These are phyloP conservation scores for Lentinus polychrous DNA, from an alignment of 1,284 basidiomycete species.

Conservation along the genomic window DNA sequence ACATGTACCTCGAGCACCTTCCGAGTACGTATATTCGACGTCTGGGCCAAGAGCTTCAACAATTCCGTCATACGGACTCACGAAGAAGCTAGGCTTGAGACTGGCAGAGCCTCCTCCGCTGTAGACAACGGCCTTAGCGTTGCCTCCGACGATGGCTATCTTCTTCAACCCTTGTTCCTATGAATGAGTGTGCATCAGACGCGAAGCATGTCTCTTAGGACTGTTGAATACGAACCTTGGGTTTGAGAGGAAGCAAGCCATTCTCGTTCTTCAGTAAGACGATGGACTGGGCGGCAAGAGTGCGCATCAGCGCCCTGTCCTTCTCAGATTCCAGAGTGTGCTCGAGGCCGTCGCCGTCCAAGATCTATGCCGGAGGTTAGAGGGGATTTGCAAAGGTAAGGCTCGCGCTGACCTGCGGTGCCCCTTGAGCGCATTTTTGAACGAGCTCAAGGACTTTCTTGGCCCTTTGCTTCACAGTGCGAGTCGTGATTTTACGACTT, in stretches of 20 bases:
- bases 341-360: slow-evolving; percentile 63
- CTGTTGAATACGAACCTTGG: slow-evolving; percentile 19
- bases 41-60: slow-evolving; percentile 37
- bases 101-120: slow-evolving; percentile 76
- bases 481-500: slow-evolving; percentile 55
- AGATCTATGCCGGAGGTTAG: slow-evolving; percentile 31
- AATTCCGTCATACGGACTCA: slow-evolving; percentile 70
- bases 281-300: slow-evolving; percentile 57
- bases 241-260: slow-evolving; percentile 53
- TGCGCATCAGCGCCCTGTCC: slow-evolving; percentile 55
- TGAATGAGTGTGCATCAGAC: neutral
- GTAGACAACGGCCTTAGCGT: slow-evolving; percentile 60
- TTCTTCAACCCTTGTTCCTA: slow-evolving; percentile 41
- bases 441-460: slow-evolving; percentile 59
- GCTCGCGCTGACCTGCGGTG: slow-evolving; percentile 44
- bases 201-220: neutral
- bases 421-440: slow-evolving; percentile 52
- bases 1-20: slow-evolving; percentile 50
- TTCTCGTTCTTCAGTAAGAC: slow-evolving; percentile 71
- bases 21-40: slow-evolving; percentile 54
- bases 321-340: slow-evolving; percentile 52
- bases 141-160: slow-evolving; percentile 72
- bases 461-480: slow-evolving; percentile 66
- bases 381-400: slow-evolving; percentile 3
- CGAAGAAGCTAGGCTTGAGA: slow-evolving; percentile 65